Evolutionary conservation across 1,284 basidiomycete genomes (phyloP).

Genomic region (Ceratobasidium papillatum): DNA sequence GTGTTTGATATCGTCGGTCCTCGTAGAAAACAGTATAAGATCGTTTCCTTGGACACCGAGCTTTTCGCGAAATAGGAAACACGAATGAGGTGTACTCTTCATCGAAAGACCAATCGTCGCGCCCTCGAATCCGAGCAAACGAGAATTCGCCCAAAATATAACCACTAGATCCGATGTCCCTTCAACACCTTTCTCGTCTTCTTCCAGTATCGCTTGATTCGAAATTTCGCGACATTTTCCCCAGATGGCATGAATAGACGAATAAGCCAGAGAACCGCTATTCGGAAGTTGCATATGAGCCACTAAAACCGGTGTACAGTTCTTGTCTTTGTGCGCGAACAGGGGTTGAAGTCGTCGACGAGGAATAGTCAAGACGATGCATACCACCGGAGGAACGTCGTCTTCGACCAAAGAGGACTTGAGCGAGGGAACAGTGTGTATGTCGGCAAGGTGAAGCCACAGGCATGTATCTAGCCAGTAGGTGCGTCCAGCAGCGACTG

Average conservation of each 20-base stretch:
- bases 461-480: conserved; percentile 15
- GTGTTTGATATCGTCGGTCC: not conserved
- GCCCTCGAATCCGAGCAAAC: not conserved
- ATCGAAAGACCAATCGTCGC: not conserved
- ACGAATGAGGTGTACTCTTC: not conserved
- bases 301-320: not conserved
- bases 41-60: not conserved
- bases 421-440: conserved; percentile 3
- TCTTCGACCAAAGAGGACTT: not conserved
- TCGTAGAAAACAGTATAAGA: not conserved
- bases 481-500: not conserved
- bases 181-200: not conserved
- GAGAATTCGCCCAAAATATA: conserved; percentile 16
- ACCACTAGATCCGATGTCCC: conserved; percentile 20
- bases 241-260: conserved; percentile 24
- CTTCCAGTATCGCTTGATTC: not conserved
- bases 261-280: not conserved
- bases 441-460: conserved; percentile 4
- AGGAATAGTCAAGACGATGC: conserved; percentile 13
- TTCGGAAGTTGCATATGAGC: not conserved
- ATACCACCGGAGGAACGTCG: not conserved
- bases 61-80: not conserved
- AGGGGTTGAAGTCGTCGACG: not conserved
- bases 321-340: not conserved
- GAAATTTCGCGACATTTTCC: not conserved